phyloP scores from a whole-genome alignment of 2,329 filamentous ascomycete species.

The Sporothrix euskadiensis region DNA sequence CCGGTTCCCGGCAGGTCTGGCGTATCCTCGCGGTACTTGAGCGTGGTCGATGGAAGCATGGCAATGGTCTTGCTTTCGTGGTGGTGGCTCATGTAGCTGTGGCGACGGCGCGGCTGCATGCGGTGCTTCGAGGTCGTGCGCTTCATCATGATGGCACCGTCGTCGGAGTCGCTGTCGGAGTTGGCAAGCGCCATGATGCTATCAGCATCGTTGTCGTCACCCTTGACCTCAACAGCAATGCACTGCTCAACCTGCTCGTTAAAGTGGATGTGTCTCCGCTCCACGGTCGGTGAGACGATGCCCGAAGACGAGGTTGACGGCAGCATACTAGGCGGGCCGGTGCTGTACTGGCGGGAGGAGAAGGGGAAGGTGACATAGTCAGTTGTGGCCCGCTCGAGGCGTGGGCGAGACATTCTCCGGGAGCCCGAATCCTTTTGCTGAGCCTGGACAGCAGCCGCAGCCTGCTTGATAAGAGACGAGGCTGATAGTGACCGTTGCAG shows the following conservation, averaged over 20 bases:
- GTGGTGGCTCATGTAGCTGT: slow-evolving; percentile 41
- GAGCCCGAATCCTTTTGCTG: slow-evolving; percentile 64
- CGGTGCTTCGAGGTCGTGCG: slow-evolving; percentile 59
- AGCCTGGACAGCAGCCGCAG: slow-evolving; percentile 80
- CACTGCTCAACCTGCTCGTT: slow-evolving; percentile 95
- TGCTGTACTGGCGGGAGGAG: slow-evolving; percentile 60
- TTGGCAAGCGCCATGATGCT: slow-evolving; percentile 49
- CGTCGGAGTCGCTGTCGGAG: slow-evolving; percentile 68
- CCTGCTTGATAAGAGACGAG: slow-evolving; percentile 86
- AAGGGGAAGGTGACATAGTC: slow-evolving; percentile 69
- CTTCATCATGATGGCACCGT: slow-evolving; percentile 82
- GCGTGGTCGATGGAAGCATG: slow-evolving; percentile 80
- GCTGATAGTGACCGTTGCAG: slow-evolving; percentile 84
- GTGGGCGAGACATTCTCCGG: slow-evolving; percentile 50
- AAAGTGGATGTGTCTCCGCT: slow-evolving; percentile 89
- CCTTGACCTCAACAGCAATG: slow-evolving; percentile 86
- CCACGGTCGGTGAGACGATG: slow-evolving; percentile 60
- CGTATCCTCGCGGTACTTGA: slow-evolving; percentile 80
- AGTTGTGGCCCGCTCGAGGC: slow-evolving; percentile 63
- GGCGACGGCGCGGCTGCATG: slow-evolving; percentile 52
- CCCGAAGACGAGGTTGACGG: slow-evolving; percentile 72
- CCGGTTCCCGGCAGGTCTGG: slow-evolving; percentile 51
- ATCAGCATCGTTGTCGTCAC: slow-evolving; percentile 72
- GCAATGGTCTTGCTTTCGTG: slow-evolving; percentile 80
- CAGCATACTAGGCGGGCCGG: slow-evolving; percentile 64